These are phyloP conservation scores for Medicago arabica DNA, from an alignment of 306 rosid species.

Conservation along the genomic window DNA sequence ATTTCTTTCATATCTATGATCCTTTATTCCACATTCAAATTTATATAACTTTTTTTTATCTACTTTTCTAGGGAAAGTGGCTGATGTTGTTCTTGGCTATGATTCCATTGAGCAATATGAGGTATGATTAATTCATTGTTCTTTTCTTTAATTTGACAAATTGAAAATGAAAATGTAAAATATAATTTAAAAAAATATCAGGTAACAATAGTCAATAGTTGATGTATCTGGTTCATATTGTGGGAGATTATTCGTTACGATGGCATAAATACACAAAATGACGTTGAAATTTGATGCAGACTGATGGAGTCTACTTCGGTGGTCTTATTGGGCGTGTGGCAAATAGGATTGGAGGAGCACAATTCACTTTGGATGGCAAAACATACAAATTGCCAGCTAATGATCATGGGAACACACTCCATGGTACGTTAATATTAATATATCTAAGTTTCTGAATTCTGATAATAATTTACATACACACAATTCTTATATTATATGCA, in stretches of 20 bases:
- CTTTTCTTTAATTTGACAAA: conserved; percentile 2
- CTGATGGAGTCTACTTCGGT: conserved; percentile 48
- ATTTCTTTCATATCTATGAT: not conserved
- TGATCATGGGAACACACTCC: conserved; percentile 53
- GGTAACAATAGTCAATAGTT: no score
- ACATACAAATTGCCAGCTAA: conserved; percentile 50
- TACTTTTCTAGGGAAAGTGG: conserved; percentile 37
- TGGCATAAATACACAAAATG: not conserved
- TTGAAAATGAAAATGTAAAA: not conserved
- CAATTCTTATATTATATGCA: not conserved
- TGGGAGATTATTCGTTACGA: not conserved
- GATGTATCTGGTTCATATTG: no score
- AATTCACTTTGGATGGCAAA: conserved; percentile 47
- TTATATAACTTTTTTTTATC: not conserved
- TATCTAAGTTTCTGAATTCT: conserved; percentile 12
- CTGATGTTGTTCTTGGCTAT: conserved; percentile 54
- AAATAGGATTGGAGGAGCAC: conserved; percentile 54
- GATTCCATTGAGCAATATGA: conserved; percentile 38
- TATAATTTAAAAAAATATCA: no score
- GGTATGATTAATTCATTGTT: conserved; percentile 37
- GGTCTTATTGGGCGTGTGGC: conserved; percentile 55
- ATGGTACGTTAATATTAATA: conserved; percentile 30
- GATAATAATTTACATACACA: not conserved
- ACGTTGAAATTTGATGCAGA: conserved; percentile 41
- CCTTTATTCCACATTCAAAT: not conserved